phyloP scores from a whole-genome alignment of 805 yeast genomes.

The Barnettozyma californica region DNA sequence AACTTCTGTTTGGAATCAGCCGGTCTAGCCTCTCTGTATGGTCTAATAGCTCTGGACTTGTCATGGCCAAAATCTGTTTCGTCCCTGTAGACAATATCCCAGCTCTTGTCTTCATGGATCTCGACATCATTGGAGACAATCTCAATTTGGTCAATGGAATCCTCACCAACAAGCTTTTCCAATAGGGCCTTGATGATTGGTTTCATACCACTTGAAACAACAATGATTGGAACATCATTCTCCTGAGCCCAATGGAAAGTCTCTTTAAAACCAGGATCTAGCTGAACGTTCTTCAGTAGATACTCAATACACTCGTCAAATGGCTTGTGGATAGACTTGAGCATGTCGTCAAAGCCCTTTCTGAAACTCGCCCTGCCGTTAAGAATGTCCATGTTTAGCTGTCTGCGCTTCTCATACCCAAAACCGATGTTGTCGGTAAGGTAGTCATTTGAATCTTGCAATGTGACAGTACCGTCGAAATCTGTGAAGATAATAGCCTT shows the following conservation, averaged over 20 bases:
- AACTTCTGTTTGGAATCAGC: conserved; percentile 49
- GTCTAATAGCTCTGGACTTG: conserved; percentile 74
- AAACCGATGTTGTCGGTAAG: conserved; percentile 87
- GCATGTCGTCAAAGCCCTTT: conserved; percentile 81
- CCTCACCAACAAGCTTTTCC: conserved; percentile 67
- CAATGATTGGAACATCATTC: conserved; percentile 73
- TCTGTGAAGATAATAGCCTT: conserved; percentile 91
- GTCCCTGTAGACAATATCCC: conserved; percentile 86
- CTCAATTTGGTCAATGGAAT: conserved; percentile 64
- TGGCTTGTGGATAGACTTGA: conserved; percentile 70
- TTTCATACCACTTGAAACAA: conserved; percentile 90
- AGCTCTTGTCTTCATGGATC: conserved; percentile 48
- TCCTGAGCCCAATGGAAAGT: conserved; percentile 76
- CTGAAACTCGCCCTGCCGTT: conserved; percentile 65
- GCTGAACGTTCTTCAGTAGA: conserved; percentile 56
- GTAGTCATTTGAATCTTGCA: conserved; percentile 91
- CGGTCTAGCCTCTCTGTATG: conserved; percentile 28
- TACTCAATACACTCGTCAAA: conserved; percentile 76
- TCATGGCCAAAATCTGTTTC: conserved; percentile 92
- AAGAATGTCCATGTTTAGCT: conserved; percentile 66
- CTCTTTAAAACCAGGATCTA: conserved; percentile 87
- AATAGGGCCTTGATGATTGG: conserved; percentile 83
- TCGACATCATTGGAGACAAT: conserved; percentile 78
- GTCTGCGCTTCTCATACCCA: conserved; percentile 63
- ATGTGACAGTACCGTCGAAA: conserved; percentile 96